Percentiles rank a stretch among this genome's conserved stretches.
phyloP scores from a whole-genome alignment of 208 protist genomes.

The Trypanosoma theileri region DNA sequence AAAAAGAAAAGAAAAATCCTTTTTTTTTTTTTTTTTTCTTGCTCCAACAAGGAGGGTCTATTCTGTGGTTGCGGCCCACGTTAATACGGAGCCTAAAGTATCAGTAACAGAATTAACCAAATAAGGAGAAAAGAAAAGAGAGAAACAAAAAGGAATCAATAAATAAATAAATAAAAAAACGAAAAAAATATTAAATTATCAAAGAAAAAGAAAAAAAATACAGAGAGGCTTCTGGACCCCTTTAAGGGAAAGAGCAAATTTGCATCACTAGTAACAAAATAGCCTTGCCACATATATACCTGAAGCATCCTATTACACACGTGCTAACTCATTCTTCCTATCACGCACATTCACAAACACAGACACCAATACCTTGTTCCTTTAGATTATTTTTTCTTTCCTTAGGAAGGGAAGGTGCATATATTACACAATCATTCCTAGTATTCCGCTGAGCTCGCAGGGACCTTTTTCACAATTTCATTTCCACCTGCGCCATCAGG shows the following conservation, averaged over 20 bases:
- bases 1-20: background rate
- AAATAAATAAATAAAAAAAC: conserved; percentile 17
- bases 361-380: background rate
- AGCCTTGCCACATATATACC: too few species aligned
- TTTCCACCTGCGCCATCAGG: conserved; percentile 62
- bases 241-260: background rate
- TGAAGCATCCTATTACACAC: too few species aligned
- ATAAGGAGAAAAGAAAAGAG: background rate
- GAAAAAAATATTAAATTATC: conserved; percentile 13
- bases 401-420: background rate
- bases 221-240: background rate
- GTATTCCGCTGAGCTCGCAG: conserved; percentile 74
- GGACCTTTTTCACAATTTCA: conserved; percentile 71
- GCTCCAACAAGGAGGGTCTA: background rate
- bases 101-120: background rate
- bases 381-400: conserved; percentile 3
- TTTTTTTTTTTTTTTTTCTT: conserved; percentile 6
- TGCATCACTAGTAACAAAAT: too few species aligned
- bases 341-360: conserved; percentile 8
- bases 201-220: conserved; percentile 6
- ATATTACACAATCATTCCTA: conserved; percentile 23
- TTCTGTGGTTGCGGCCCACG: background rate
- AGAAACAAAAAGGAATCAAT: background rate
- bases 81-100: background rate
- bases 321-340: background rate